Evolutionary conservation across 257 asterid species (phyloP), one percentile per base, ranked within the genome.

Genomic region (Lavandula angustifolia): DNA sequence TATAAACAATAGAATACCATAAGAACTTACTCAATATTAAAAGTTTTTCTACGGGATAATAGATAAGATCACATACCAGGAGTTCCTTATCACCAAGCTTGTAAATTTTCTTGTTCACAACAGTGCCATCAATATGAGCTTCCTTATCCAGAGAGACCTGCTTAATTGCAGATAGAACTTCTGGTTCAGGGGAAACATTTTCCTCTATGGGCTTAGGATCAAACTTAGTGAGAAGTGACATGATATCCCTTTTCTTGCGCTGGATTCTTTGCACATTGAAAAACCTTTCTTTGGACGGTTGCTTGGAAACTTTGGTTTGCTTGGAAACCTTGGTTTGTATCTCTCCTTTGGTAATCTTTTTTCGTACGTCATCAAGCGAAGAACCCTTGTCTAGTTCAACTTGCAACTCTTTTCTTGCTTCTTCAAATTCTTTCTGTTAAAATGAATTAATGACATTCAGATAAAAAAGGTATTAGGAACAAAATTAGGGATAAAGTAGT

Each of bases 351-450:
- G 66, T 42, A 63, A 87, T 72, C 80, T 78, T 84, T 75, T 79
- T 75, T 49, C 78, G 71, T 61, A 92, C 80, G 62, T 86, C 87
- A 56, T 78, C 83, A 63, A 85, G 81, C 12, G 96, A 82, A 38
- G 76, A 70, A 66, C 94, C 96, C 54, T 85, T 89, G 69, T 79
- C 85, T 58, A 86, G 81, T 73, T 92, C 95, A 73, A 51, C 80
- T 69, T 81, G 90, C 83, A 91, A 77, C 49, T 88, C 98, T 74
- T 82, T 80, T 76, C 92, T 84, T 42, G 98, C 94, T 82, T 81
- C 98, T 86, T 88, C 86, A 52, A 91, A 87, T 81, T 91, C 96
- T 74, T 72, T 75, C 98, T 91, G 88, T 80, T 57, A 59, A 56
- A 62, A 64, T 65, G 63, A 17, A 64, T 22, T 22, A 22, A 22